A percentile compares a stretch with the other conserved stretches of the same genome.
Evolutionary conservation across 805 yeast genomes (phyloP).

Genomic region (Martiniozyma abietophila): DNA sequence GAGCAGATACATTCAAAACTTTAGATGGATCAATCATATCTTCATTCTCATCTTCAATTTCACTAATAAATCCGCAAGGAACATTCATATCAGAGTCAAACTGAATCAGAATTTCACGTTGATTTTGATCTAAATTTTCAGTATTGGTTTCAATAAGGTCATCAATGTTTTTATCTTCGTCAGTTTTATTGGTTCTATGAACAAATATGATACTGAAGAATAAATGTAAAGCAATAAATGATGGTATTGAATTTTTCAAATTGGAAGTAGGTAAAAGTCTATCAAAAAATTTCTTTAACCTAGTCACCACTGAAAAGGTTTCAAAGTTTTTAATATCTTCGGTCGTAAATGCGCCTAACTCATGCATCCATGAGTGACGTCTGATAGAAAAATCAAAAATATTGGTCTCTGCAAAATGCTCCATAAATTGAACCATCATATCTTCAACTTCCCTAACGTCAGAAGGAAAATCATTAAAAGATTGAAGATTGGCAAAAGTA

Average conservation of each 20-base stretch:
- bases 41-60: slow-evolving; percentile 3
- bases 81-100: slow-evolving; percentile 12
- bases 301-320: too few species aligned
- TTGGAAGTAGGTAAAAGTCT: too few species aligned
- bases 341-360: too few species aligned
- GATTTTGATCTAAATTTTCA: slow-evolving; percentile 5
- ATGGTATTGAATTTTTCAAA: too few species aligned
- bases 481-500: too few species aligned
- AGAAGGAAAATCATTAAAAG: too few species aligned
- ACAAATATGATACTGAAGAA: slow-evolving; percentile 6
- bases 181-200: slow-evolving; percentile 1
- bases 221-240: slow-evolving; percentile 8
- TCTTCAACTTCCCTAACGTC: slow-evolving; percentile 3
- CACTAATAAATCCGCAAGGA: slow-evolving; percentile 8
- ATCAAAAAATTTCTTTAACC: too few species aligned
- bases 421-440: slow-evolving; percentile 6
- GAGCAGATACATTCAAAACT: too few species aligned
- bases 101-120: slow-evolving; percentile 5
- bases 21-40: too few species aligned
- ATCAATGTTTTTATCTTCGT: not conserved
- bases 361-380: too few species aligned
- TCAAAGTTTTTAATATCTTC: too few species aligned
- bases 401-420: slow-evolving; percentile 5
- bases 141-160: not conserved
- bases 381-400: slow-evolving; percentile 5